These are phyloP conservation scores for Metarhizium anisopliae DNA, from an alignment of 2,329 filamentous ascomycete species.

Conservation along the genomic window DNA sequence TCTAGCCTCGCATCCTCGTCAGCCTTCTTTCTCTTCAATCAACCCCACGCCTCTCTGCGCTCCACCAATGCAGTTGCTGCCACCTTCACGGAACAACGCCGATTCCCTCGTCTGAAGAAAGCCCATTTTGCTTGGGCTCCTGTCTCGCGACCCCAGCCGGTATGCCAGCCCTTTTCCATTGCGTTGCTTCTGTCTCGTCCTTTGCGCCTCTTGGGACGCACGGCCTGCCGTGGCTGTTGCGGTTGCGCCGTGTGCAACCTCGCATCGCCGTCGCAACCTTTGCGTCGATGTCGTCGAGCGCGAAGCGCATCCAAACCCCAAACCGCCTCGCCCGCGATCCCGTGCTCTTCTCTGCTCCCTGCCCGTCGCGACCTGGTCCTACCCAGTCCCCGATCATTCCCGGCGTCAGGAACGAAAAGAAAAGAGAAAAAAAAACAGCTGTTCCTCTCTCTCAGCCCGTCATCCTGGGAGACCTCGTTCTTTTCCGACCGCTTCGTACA, in stretches of 20 bases:
- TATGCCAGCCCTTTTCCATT: slow-evolving; percentile 1
- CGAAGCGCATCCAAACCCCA: not conserved
- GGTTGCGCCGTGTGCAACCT: slow-evolving; percentile 8
- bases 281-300: not conserved
- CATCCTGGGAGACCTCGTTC: not conserved
- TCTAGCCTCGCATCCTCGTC: slow-evolving; percentile 5
- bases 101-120: slow-evolving; percentile 8
- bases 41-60: slow-evolving; percentile 6
- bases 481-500: not conserved
- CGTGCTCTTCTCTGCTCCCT: not conserved
- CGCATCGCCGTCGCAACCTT: slow-evolving; percentile 6
- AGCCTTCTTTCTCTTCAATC: slow-evolving; percentile 12
- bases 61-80: slow-evolving; percentile 7
- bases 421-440: too few species aligned
- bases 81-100: slow-evolving; percentile 9
- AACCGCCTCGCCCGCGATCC: not conserved
- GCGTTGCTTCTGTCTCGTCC: not conserved
- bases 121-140: not conserved
- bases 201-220: not conserved
- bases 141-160: slow-evolving; percentile 1
- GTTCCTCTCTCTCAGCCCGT: not conserved
- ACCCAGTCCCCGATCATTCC: not conserved
- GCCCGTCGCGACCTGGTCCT: not conserved
- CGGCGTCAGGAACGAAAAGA: not conserved
- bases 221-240: not conserved